A percentile compares a stretch with the other conserved stretches of the same genome.
Conservation (phyloP, 2,329 filamentous ascomycete genomes). For the Venturia carpophila region DNA sequence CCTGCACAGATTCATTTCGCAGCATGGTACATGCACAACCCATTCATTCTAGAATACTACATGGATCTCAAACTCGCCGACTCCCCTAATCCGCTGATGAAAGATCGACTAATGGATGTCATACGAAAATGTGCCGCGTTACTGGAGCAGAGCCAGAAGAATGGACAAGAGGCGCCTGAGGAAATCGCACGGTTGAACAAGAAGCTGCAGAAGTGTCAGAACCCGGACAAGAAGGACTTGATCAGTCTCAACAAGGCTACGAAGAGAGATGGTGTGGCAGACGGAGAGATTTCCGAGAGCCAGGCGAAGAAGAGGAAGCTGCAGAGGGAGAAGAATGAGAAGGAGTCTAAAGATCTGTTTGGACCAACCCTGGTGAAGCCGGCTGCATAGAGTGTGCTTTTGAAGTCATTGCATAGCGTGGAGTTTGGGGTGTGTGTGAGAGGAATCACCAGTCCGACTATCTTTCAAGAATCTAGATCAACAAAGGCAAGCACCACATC, state of each 20-base stretch:
- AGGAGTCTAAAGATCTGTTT: slow-evolving; percentile 40
- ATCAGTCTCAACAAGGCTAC: slow-evolving; percentile 60
- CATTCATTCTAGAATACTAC: slow-evolving; percentile 47
- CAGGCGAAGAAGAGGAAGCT: slow-evolving; percentile 39
- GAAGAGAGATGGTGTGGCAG: slow-evolving; percentile 36
- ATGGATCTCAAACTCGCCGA: slow-evolving; percentile 36
- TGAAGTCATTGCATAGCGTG: neutral
- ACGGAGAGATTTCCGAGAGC: slow-evolving; percentile 33
- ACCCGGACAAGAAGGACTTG: slow-evolving; percentile 66
- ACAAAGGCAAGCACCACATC: too few relatives aligned
- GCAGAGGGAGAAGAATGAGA: slow-evolving; percentile 37
- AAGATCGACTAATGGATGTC: slow-evolving; percentile 31
- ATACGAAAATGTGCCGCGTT: slow-evolving; percentile 35
- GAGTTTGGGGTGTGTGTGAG: neutral
- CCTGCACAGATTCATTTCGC: slow-evolving; percentile 91
- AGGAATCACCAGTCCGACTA: too few relatives aligned
- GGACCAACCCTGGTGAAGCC: slow-evolving; percentile 28
- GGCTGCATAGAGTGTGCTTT: neutral
- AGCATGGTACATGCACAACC: slow-evolving; percentile 67
- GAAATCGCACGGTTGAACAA: slow-evolving; percentile 50
- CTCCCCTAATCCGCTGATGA: slow-evolving; percentile 20
- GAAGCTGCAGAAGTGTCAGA: slow-evolving; percentile 65
- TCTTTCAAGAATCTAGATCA: too few relatives aligned
- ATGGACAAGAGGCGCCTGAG: slow-evolving; percentile 26
- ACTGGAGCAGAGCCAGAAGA: slow-evolving; percentile 24